phyloP scores from a whole-genome alignment of 2,329 filamentous ascomycete genomes.

The Aspergillus carbonarius region DNA sequence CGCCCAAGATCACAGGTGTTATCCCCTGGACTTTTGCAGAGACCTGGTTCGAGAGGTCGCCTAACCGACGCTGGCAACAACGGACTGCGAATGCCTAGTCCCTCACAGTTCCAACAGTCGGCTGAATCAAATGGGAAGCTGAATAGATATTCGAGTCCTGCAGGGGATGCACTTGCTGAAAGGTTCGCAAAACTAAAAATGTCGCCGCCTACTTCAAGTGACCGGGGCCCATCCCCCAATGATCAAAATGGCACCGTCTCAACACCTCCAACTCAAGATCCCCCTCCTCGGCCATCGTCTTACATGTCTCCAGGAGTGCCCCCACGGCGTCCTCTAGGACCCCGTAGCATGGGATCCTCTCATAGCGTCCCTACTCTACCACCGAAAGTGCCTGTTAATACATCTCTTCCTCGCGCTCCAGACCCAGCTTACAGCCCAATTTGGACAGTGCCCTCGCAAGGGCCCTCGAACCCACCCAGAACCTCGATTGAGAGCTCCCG shows the following conservation, averaged over 20 bases:
- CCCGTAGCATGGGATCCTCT: conserved; percentile 44
- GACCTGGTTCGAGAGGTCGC: conserved; percentile 22
- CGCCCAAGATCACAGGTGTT: conserved; percentile 12
- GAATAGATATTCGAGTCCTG: conserved; percentile 27
- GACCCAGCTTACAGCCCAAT: conserved; percentile 51
- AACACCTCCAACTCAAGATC: conserved; percentile 18
- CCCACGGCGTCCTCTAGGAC: conserved; percentile 39
- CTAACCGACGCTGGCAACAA: conserved; percentile 20
- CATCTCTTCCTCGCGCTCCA: conserved; percentile 47
- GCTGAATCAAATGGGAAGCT: conserved; percentile 22
- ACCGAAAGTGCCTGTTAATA: conserved; percentile 44
- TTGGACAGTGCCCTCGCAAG: conserved; percentile 40
- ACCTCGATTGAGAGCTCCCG: conserved; percentile 44
- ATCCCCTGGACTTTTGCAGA: conserved; percentile 13
- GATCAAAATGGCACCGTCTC: conserved; percentile 14
- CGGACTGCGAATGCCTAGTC: conserved; percentile 42
- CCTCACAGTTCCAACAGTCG: conserved; percentile 36
- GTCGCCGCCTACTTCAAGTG: conserved; percentile 19
- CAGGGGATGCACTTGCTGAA: conserved; percentile 40
- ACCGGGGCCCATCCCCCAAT: conserved; percentile 7
- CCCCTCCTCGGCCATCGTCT: conserved; percentile 24
- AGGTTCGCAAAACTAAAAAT: conserved; percentile 43
- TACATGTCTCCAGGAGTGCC: conserved; percentile 20
- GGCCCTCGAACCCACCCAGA: conserved; percentile 39
- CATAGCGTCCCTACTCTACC: conserved; percentile 38